Conservation (phyloP, 2,329 filamentous ascomycete genomes). For the Fusarium sp. region DNA sequence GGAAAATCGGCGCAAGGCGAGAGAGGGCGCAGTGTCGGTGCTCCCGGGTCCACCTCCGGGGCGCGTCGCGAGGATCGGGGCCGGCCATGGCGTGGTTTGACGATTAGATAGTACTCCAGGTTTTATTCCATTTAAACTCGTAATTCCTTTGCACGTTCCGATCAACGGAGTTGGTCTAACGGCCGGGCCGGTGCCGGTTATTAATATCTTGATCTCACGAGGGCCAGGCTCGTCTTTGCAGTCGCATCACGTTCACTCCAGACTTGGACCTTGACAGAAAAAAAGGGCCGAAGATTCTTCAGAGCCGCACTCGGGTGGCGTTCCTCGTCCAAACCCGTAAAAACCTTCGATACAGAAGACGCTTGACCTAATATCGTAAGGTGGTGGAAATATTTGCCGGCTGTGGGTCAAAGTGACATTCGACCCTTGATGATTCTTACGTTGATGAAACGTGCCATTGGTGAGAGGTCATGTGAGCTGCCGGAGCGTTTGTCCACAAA, state of each 20-base stretch:
- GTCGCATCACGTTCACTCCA: not conserved
- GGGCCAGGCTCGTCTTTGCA: conserved; percentile 1
- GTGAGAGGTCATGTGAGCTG: conserved; percentile 6
- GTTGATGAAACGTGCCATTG: conserved; percentile 39
- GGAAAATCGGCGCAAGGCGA: conserved; percentile 23
- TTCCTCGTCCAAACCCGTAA: conserved; percentile 10
- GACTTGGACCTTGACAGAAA: not conserved
- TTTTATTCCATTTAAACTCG: conserved; percentile 36
- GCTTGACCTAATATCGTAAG: conserved; percentile 24
- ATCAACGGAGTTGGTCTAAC: conserved; percentile 11
- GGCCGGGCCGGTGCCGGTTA: conserved; percentile 4
- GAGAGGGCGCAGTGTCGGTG: conserved; percentile 31
- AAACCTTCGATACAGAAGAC: conserved; percentile 20
- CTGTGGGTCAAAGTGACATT: conserved; percentile 19
- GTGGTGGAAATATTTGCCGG: conserved; percentile 36
- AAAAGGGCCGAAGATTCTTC: conserved; percentile 36
- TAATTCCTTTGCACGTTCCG: conserved; percentile 21
- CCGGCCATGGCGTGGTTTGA: conserved; percentile 12
- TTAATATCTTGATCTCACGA: not conserved
- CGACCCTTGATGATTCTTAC: conserved; percentile 27
- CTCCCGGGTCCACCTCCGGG: conserved; percentile 36
- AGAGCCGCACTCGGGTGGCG: conserved; percentile 36
- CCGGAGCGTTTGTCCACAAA: conserved; percentile 8
- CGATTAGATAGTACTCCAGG: conserved; percentile 34
- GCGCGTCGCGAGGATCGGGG: conserved; percentile 13